Conservation (phyloP, 768 basidiomycete species). For the Chalciporus chontae region DNA sequence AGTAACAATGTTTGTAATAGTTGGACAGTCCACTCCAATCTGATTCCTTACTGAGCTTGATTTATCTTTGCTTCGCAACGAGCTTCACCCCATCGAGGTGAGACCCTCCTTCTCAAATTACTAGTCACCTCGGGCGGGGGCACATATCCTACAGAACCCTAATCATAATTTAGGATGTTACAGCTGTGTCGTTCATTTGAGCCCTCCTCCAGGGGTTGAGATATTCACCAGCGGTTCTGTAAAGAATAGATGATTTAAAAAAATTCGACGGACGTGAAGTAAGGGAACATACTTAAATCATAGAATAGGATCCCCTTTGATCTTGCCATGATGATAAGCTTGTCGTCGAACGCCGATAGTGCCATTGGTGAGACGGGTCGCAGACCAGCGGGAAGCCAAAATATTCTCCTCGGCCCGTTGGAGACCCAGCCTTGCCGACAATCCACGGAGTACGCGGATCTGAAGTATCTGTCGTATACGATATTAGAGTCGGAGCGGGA, state of each 20-base stretch:
- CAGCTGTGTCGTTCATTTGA: too few relatives aligned
- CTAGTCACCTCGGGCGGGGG: too few relatives aligned
- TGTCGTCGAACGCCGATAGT: slow-evolving; percentile 11
- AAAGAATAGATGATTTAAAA: too few relatives aligned
- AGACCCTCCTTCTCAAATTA: too few relatives aligned
- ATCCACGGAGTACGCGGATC: slow-evolving; percentile 14
- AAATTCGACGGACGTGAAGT: too few relatives aligned
- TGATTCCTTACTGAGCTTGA: too few relatives aligned
- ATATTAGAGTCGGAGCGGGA: slow-evolving; percentile 12
- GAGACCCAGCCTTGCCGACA: slow-evolving; percentile 14
- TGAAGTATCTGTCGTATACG: slow-evolving; percentile 13
- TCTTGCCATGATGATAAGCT: slow-evolving; percentile 4
- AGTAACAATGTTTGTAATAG: background rate
- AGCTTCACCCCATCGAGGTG: too few relatives aligned
- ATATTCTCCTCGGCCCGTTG: slow-evolving; percentile 11
- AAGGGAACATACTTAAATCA: slow-evolving; percentile 10
- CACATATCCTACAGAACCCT: too few relatives aligned
- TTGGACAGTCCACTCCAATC: background rate
- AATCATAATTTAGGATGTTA: too few relatives aligned
- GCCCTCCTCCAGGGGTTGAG: too few relatives aligned
- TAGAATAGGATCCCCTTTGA: slow-evolving; percentile 2
- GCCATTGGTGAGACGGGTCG: slow-evolving; percentile 8
- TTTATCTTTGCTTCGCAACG: too few relatives aligned
- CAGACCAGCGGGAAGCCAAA: slow-evolving; percentile 15
- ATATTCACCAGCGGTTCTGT: background rate